phyloP scores from a whole-genome alignment of 306 rosid genomes.

The Rosa rugosa region DNA sequence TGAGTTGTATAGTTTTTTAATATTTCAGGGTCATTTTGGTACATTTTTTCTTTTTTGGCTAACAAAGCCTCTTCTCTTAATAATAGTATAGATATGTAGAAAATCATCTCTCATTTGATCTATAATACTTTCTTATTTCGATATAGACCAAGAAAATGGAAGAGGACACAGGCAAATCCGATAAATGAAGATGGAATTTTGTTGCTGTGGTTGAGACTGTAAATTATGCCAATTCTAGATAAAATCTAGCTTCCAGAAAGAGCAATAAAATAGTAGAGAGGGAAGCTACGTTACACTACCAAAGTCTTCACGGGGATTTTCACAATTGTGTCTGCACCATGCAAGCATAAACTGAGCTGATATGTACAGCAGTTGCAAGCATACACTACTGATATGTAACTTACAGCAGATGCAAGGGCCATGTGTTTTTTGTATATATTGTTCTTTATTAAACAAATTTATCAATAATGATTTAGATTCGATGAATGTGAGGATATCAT shows the following conservation, averaged over 20 bases:
- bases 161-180: neutral
- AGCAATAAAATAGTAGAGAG: neutral
- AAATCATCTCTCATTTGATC: constrained; percentile 5
- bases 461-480: neutral
- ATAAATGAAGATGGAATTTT: neutral
- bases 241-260: neutral
- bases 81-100: too few relatives aligned
- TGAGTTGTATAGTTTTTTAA: too few relatives aligned
- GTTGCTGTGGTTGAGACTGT: neutral
- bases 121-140: neutral
- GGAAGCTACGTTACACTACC: neutral
- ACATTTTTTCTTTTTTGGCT: too few relatives aligned
- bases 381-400: neutral
- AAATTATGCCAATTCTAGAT: neutral
- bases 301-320: neutral
- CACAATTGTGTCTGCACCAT: neutral
- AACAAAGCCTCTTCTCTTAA: too few relatives aligned
- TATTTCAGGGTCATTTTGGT: too few relatives aligned
- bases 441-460: neutral
- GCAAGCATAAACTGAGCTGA: neutral
- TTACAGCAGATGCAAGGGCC: neutral
- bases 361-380: neutral
- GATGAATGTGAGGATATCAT: neutral
- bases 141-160: constrained; percentile 21
- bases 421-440: neutral